Base-by-base conservation (phyloP, 1,284 basidiomycete genomes). In the Vanrija pseudolonga region DNA sequence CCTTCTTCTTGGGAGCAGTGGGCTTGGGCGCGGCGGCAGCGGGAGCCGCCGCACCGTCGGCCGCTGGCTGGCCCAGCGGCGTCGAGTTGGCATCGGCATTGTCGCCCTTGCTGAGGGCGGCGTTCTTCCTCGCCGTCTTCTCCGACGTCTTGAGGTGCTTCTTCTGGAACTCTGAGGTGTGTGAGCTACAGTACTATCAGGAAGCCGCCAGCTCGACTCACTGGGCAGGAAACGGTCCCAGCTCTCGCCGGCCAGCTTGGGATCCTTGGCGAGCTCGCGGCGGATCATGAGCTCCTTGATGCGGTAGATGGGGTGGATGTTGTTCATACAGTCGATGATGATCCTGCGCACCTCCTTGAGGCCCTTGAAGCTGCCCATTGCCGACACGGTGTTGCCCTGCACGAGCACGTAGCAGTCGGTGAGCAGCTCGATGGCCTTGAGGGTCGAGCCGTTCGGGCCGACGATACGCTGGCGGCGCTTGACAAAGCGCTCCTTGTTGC, bases 231-330 rank as follows among this genome's bases (percentile, higher is more conserved):
- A 99, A 6, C 96, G 85, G 61, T 98, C 95, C 96, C 96, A 99
- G 24, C 87, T 89, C 72, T 98, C 94, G 19, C 81, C 85, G 0
- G 89, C 92, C 8, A 99, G 83, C 70, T 97, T 95, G 4, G 96
- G 95, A 69, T 99, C 96, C 78, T 98, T 98, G 15, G 95, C 93
- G 6, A 99, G 83, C 77, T 99, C 96, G 46, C 95, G 87, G 57
- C 92, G 88, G 69, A 99, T 95, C 96, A 99, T 99, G 45, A 99
- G 83, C 78, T 98, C 96, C 90, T 99, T 99, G 78, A 99, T 99
- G 63, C 94, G 87, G 74, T 99, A 99, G 71, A 99, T 98, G 3
- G 96, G 96, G 71, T 99, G 96, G 49, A 98, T 89, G 71, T 99
- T 99, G 79, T 90, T 95, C 91, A 99, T 96, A 79, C 96, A 99